Evolutionary conservation across 257 asterid genomes (phyloP).

Genomic region (Schizonepeta tenuifolia): DNA sequence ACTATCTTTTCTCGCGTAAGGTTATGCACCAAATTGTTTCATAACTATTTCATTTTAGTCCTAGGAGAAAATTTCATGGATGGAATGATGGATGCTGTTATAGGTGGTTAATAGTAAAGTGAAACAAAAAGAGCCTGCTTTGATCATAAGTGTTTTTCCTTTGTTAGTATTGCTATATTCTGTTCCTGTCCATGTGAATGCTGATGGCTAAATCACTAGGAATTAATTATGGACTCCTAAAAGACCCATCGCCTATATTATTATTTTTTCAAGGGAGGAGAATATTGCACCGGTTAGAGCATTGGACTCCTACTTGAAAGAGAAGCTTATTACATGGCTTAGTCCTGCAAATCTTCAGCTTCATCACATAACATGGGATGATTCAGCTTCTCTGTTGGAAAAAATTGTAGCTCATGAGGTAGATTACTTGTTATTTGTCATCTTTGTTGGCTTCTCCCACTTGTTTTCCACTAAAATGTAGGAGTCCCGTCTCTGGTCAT

Average conservation of each 20-base stretch:
- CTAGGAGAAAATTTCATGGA: conserved; percentile 12
- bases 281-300: conserved; percentile 75
- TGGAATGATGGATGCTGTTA: background rate
- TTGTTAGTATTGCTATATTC: conserved; percentile 15
- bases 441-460: conserved; percentile 6
- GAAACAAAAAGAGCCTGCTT: conserved; percentile 13
- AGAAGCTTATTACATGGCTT: conserved; percentile 91
- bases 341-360: conserved; percentile 96
- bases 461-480: conserved; percentile 8
- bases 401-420: conserved; percentile 96
- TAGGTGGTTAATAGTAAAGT: background rate
- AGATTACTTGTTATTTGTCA: conserved; percentile 9
- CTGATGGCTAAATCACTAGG: conserved; percentile 3
- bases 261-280: conserved; percentile 61
- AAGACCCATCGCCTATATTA: background rate
- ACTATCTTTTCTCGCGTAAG: conserved; percentile 81
- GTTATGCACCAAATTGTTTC: conserved; percentile 44
- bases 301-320: conserved; percentile 86
- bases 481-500: conserved; percentile 18
- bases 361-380: conserved; percentile 89
- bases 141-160: conserved; percentile 6
- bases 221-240: conserved; percentile 1
- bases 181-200: conserved; percentile 20
- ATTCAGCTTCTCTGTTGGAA: conserved; percentile 95
- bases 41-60: background rate